These are phyloP conservation scores for Vitis cinerea DNA, from an alignment of 164 flowering plant species.

Conservation along the genomic window DNA sequence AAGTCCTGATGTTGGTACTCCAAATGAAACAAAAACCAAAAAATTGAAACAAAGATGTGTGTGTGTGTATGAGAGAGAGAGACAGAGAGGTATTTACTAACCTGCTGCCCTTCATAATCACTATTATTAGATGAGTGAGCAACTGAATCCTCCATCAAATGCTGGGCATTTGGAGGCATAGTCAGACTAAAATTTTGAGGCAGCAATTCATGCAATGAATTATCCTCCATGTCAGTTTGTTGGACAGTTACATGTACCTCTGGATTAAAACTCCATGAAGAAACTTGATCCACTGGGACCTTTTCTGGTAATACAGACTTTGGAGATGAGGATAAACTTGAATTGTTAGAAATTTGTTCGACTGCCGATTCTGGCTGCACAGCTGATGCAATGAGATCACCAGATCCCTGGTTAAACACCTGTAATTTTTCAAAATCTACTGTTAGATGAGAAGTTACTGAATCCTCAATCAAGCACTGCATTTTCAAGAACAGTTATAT, in stretches of 20 bases:
- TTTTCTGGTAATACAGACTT: conserved; percentile 22
- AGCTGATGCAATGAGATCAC: conserved; percentile 4
- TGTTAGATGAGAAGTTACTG: too few species aligned
- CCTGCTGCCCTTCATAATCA: conserved; percentile 2
- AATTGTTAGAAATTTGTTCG: conserved; percentile 5
- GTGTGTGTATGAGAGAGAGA: too few species aligned
- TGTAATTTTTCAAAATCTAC: too few species aligned
- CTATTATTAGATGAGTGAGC: background rate
- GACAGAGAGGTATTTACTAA: background rate
- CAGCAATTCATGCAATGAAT: background rate
- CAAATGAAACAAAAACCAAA: background rate
- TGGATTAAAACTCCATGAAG: conserved; percentile 7
- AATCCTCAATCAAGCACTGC: too few species aligned
- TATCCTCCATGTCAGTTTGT: conserved; percentile 8
- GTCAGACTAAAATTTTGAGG: background rate
- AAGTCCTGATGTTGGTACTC: background rate
- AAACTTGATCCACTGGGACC: conserved; percentile 1
- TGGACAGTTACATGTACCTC: background rate
- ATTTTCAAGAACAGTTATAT: too few species aligned
- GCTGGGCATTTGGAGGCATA: background rate
- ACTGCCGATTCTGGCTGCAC: background rate
- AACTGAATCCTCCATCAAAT: conserved; percentile 3
- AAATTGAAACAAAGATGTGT: background rate
- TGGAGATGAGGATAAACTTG: conserved; percentile 23
- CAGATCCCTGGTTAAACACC: background rate